Base-by-base conservation (phyloP, 441 rosid genomes). In the Croton setiger region DNA sequence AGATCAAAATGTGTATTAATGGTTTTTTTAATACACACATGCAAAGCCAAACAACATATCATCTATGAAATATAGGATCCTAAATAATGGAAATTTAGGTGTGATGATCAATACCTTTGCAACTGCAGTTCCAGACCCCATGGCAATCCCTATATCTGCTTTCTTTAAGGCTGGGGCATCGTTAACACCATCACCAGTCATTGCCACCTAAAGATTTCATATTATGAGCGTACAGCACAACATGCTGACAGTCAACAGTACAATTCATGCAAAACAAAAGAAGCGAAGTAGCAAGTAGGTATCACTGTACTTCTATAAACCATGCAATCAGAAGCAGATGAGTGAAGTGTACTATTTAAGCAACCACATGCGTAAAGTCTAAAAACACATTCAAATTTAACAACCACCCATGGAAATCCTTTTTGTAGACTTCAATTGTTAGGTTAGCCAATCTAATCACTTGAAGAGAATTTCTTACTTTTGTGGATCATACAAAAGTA, bases 51-150 rank as follows among this genome's bases (percentile, higher is more conserved):
- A 72, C 0, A 43, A 33, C 57, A 39, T 41, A 61, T 49, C 20
- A 33, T 56, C 60, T 53, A 61, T 41, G 59, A 70, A 35, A 48
- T 59, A 60, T 54, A 44, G 20, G 18, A 7, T n/a, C 27, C 55
- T 51, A 44, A 11, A 33, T n/a, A 31, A 49, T 2, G 21, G 18
- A 59, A 59, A 68, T 5, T 7, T 7, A 4, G 7, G 9, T 21
- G 7, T n/a, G 44, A 5, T 21, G 18, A 11, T 39, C 54, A 43
- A 45, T 82, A 95, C 99, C 98, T 92, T 95, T 56, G 99, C 99
- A 80, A 92, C 99, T 63, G 98, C 97, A 72, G 98, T 95, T 82
- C 98, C 99, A 77, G 99, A 95, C 74, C 99, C 99, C 98, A 95
- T 95, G 60, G 99, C 99, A 81, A 95, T 86, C 73, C 99, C 99